phyloP scores from a whole-genome alignment of 148 eudicot genomes.

The Silene latifolia region DNA sequence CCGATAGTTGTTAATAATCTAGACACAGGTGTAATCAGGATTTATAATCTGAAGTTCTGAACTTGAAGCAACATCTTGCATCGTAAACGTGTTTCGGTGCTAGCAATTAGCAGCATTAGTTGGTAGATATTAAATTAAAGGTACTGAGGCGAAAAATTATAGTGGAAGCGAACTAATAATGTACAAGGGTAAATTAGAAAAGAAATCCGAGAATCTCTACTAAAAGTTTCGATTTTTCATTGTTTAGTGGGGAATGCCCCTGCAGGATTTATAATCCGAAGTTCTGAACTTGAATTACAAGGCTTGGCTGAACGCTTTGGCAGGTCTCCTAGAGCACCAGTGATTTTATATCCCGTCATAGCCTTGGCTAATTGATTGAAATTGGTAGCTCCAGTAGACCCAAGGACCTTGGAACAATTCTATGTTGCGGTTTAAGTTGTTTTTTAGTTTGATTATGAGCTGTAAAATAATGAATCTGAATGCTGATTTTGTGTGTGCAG shows the following conservation, averaged over 20 bases:
- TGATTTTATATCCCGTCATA: neutral
- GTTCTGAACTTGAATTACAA: no score
- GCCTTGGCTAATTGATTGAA: neutral
- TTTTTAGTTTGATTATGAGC: neutral
- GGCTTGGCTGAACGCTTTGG: no score
- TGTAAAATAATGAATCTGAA: neutral
- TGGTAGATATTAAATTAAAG: neutral
- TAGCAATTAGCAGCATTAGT: neutral
- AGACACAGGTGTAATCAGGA: neutral
- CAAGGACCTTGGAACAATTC: neutral
- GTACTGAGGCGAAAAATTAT: neutral
- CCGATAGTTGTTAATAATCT: neutral
- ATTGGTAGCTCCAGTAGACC: neutral
- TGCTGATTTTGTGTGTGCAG: conserved; percentile 15
- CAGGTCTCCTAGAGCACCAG: neutral
- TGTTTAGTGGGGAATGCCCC: no score
- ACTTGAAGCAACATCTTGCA: conserved; percentile 4
- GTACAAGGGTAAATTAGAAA: no score
- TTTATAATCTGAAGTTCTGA: no score
- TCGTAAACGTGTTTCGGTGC: neutral
- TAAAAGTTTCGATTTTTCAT: no score
- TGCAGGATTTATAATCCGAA: no score
- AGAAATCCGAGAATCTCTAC: no score
- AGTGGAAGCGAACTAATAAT: no score
- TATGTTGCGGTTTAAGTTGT: neutral